phyloP scores from a whole-genome alignment of 768 basidiomycete species.

The Mycena indigotica region DNA sequence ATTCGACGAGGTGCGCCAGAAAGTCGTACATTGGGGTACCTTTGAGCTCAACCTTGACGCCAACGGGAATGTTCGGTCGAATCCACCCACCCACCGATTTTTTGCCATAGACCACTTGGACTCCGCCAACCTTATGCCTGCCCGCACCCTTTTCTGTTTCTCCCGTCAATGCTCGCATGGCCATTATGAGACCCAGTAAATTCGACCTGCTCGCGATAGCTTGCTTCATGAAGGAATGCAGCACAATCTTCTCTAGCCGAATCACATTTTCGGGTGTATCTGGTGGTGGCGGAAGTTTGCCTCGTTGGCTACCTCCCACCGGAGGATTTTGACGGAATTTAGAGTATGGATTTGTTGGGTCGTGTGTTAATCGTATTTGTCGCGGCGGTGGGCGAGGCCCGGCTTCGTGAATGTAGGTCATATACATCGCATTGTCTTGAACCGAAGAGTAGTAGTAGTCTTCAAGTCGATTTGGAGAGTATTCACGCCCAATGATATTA shows the following conservation, averaged over 20 bases:
- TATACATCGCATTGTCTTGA: constrained; percentile 89
- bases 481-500: constrained; percentile 66
- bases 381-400: constrained; percentile 55
- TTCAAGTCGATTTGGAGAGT: constrained; percentile 68
- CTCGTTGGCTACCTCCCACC: constrained; percentile 68
- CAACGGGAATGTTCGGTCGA: constrained; percentile 77
- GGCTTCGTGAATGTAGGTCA: constrained; percentile 83
- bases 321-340: constrained; percentile 76
- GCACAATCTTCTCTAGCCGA: constrained; percentile 76
- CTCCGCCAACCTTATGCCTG: constrained; percentile 66
- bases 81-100: constrained; percentile 82
- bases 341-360: constrained; percentile 81
- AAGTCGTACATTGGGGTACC: constrained; percentile 97
- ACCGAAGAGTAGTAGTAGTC: constrained; percentile 86
- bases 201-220: constrained; percentile 68
- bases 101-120: constrained; percentile 74
- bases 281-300: constrained; percentile 68
- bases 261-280: constrained; percentile 71
- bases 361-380: constrained; percentile 66
- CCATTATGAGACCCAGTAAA: constrained; percentile 85
- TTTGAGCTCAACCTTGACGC: constrained; percentile 87
- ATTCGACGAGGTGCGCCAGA: constrained; percentile 83
- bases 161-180: constrained; percentile 83
- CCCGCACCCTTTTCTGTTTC: constrained; percentile 78
- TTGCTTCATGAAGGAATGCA: constrained; percentile 87